phyloP scores from a whole-genome alignment of 352 stramenopile species.

The Phytopythium sindhum region DNA sequence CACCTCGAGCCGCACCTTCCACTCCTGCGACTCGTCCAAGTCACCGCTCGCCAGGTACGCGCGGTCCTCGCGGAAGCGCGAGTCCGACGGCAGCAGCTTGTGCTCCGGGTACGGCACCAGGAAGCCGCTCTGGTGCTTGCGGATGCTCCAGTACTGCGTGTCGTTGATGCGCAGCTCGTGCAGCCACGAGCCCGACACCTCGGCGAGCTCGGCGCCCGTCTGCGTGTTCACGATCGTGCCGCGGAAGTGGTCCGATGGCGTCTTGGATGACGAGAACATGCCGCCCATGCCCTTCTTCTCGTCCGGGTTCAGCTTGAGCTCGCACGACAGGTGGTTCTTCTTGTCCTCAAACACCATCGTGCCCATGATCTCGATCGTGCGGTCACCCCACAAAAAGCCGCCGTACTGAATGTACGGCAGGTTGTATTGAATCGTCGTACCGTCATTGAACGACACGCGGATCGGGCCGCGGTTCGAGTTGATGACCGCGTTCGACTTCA shows the following conservation, averaged over 20 bases:
- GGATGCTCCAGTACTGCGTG: constrained; percentile 71
- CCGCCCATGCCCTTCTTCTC: constrained; percentile 85
- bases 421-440: constrained; percentile 65
- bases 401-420: constrained; percentile 72
- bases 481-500: constrained; percentile 84
- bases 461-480: constrained; percentile 79
- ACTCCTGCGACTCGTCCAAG: constrained; percentile 79
- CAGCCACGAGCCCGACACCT: constrained; percentile 77
- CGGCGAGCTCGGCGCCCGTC: constrained; percentile 58
- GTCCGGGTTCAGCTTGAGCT: constrained; percentile 81
- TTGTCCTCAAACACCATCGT: constrained; percentile 75
- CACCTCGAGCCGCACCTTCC: constrained; percentile 81
- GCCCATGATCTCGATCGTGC: constrained; percentile 73
- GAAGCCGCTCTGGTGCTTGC: constrained; percentile 55
- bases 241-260: constrained; percentile 67
- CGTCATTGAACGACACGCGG: constrained; percentile 65
- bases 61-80: constrained; percentile 67
- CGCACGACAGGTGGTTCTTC: constrained; percentile 62
- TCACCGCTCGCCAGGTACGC: constrained; percentile 62
- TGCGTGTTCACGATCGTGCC: constrained; percentile 66
- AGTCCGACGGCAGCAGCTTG: constrained; percentile 71
- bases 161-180: constrained; percentile 67
- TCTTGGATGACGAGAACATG: constrained; percentile 80
- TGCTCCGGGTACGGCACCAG: constrained; percentile 50
- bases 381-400: constrained; percentile 78